These are phyloP conservation scores for Magnolia sinica DNA, from an alignment of 164 flowering plant species.

Conservation along the genomic window DNA sequence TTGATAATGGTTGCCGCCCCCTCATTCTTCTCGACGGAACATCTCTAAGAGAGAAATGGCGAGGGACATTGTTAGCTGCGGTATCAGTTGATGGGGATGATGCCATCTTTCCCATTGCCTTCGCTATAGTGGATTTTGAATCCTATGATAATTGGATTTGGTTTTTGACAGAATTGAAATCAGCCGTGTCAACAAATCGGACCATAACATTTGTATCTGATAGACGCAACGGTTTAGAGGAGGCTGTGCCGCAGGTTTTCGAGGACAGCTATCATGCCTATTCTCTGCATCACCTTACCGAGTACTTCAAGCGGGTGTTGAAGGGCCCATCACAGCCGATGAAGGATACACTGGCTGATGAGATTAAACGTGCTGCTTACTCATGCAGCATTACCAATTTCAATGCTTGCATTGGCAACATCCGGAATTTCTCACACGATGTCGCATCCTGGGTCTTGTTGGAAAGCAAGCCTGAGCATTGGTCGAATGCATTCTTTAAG, in stretches of 20 bases:
- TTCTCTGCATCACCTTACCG: constrained; percentile 57
- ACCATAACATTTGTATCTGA: constrained; percentile 66
- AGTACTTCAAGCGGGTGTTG: constrained; percentile 56
- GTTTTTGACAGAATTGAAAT: constrained; percentile 58
- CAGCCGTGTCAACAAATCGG: constrained; percentile 33
- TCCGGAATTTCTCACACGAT: constrained; percentile 59
- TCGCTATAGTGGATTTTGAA: constrained; percentile 74
- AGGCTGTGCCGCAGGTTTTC: constrained; percentile 51
- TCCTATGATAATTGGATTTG: constrained; percentile 71
- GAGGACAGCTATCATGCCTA: constrained; percentile 45
- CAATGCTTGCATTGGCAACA: constrained; percentile 41
- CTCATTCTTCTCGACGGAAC: constrained; percentile 65
- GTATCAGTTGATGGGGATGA: constrained; percentile 73
- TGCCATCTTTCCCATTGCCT: constrained; percentile 70
- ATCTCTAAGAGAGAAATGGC: constrained; percentile 60
- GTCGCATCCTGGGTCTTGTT: constrained; percentile 64
- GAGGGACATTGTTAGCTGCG: constrained; percentile 58
- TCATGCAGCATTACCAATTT: constrained; percentile 50
- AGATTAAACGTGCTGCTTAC: constrained; percentile 64
- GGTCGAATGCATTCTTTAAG: constrained; percentile 74
- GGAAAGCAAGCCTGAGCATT: constrained; percentile 59
- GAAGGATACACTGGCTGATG: constrained; percentile 58
- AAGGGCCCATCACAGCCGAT: constrained; percentile 68
- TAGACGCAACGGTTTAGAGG: constrained; percentile 52
- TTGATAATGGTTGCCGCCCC: constrained; percentile 69